Base-by-base conservation (phyloP, 164 flowering plant genomes). In the Litsea cubeba region DNA sequence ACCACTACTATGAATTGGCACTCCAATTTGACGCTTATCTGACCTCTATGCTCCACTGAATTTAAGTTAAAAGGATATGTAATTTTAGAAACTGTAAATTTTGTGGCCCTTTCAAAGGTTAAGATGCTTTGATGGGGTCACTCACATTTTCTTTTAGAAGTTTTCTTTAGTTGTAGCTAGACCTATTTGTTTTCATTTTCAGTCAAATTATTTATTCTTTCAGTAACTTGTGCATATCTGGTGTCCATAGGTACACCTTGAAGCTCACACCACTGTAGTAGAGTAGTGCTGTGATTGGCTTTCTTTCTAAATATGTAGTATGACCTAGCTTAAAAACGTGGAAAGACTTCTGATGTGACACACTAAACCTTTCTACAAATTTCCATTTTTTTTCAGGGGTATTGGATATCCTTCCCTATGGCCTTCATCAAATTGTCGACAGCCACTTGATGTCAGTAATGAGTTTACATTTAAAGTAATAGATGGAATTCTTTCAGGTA, bases 391-490 rank as follows among this genome's bases (percentile, higher is more conserved):
- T 60, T 79, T 30, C 76, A 94, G 98, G 98, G 98, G 97, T 22
- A n/a, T 26, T 65, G 97, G 96, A 68, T 92, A 94, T 86, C 97
- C 98, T 74, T 51, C 86, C 23, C 71, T 94, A 63, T 92, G 94
- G 97, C 97, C 98, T 72, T 89, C 98, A 54, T 73, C 71, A 73
- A 63, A 80, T 71, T 94, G 98, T 83, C 85, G 64, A 78, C 79
- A 91, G 83, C 98, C 98, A 77, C 98, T 94, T 81, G 98, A 94
- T 87, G 93, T 94, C 77, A 92, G 96, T 79, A 94, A 82, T 79
- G 94, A 92, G 66, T 94, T 90, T 70, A 90, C 98, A 24, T 94
- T 94, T 80, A 82, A 88, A 81, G 81, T 94, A 68, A 89, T 94
- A 78, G 88, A 91, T 79, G 95, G 98, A 63, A 85, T 94, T 85